phyloP scores from a whole-genome alignment of 306 rosid species.

The Arachis hypogaea region DNA sequence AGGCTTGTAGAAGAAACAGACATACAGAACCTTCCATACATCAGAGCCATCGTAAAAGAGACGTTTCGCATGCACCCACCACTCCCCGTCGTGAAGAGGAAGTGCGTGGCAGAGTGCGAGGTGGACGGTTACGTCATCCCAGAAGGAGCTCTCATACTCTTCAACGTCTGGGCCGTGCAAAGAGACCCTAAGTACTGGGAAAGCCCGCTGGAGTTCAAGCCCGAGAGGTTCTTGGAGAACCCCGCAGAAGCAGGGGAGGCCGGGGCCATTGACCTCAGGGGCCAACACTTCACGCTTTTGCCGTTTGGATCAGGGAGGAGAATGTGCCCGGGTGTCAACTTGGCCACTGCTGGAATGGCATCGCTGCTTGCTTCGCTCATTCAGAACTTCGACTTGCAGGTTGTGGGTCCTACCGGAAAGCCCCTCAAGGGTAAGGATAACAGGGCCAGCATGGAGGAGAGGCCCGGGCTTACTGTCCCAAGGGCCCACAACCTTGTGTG shows the following conservation, averaged over 20 bases:
- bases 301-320: slow-evolving; percentile 70
- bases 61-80: slow-evolving; percentile 61
- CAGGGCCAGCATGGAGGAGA: slow-evolving; percentile 44
- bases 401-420: slow-evolving; percentile 12
- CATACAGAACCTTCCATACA: slow-evolving; percentile 52
- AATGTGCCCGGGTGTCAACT: slow-evolving; percentile 50
- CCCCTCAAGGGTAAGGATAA: slow-evolving; percentile 3
- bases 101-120: slow-evolving; percentile 42
- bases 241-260: not conserved
- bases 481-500: slow-evolving; percentile 46
- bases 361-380: slow-evolving; percentile 48
- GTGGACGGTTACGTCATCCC: slow-evolving; percentile 47
- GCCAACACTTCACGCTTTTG: slow-evolving; percentile 43
- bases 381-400: slow-evolving; percentile 56
- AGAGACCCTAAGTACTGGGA: slow-evolving; percentile 60
- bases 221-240: slow-evolving; percentile 37
- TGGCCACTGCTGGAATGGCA: slow-evolving; percentile 52
- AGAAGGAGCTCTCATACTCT: slow-evolving; percentile 37
- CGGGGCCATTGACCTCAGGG: slow-evolving; percentile 36
- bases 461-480: slow-evolving; percentile 49
- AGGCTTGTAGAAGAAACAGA: slow-evolving; percentile 52
- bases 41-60: slow-evolving; percentile 60
- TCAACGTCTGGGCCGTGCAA: slow-evolving; percentile 55
- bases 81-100: slow-evolving; percentile 46
- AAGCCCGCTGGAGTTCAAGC: slow-evolving; percentile 48